Percentiles rank a stretch among this genome's conserved stretches.
Evolutionary conservation across 495 filamentous ascomycete species (phyloP).

Genomic region (Monascus purpureus): DNA sequence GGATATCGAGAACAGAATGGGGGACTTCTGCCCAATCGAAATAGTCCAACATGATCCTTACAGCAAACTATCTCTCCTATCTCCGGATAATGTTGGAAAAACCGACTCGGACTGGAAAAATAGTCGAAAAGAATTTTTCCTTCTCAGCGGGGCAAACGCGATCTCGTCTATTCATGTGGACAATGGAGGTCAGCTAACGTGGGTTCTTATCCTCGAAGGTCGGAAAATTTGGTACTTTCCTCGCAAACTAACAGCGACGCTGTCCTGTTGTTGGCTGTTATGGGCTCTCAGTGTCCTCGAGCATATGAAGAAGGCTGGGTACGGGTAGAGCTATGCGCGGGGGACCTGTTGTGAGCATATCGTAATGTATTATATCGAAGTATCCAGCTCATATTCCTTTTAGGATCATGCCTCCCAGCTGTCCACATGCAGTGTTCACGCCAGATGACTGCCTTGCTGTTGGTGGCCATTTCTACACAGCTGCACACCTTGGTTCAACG

Average conservation of each 20-base stretch:
- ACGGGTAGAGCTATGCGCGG: constrained; percentile 1
- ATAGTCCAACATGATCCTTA: too few relatives aligned
- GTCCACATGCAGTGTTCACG: constrained; percentile 3
- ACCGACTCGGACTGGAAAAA: constrained; percentile 1
- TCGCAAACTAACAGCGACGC: neutral
- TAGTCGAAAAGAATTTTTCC: constrained; percentile 2
- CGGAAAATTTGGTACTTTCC: constrained; percentile 1
- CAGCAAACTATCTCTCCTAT: constrained; percentile 1
- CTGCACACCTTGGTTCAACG: too few relatives aligned
- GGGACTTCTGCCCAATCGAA: constrained; percentile 2
- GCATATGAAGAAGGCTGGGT: constrained; percentile 1
- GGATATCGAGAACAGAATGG: constrained; percentile 3
- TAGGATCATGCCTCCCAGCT: constrained; percentile 3
- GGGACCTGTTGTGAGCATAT: constrained; percentile 1
- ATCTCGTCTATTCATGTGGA: constrained; percentile 2
- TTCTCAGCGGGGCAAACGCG: neutral
- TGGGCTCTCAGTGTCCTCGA: neutral
- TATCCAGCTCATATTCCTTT: neutral
- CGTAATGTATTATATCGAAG: neutral
- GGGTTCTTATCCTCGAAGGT: constrained; percentile 1
- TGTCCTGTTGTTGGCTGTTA: neutral
- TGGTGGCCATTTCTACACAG: constrained; percentile 4
- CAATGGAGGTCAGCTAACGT: constrained; percentile 1
- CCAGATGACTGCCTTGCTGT: constrained; percentile 3
- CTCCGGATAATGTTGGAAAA: constrained; percentile 1